phyloP scores from a whole-genome alignment of 2,329 filamentous ascomycete species.

The Colletotrichum musae region DNA sequence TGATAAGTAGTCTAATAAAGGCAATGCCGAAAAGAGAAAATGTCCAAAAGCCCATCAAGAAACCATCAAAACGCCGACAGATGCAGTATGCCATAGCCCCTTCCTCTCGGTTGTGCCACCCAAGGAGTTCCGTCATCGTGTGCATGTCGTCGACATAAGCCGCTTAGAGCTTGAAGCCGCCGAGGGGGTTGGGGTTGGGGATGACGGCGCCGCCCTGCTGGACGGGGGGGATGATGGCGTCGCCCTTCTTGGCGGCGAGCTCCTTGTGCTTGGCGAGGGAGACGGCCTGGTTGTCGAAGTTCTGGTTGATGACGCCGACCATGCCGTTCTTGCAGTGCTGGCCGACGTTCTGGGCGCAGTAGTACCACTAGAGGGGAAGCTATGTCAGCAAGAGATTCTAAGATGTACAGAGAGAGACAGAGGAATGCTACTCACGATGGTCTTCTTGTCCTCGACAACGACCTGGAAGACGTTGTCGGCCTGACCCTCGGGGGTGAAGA shows the following conservation, averaged over 20 bases:
- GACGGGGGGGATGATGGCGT: conserved; percentile 49
- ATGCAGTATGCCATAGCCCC: not conserved
- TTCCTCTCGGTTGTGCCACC: not conserved
- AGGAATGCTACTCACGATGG: conserved; percentile 60
- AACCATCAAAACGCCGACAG: not conserved
- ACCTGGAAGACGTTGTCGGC: conserved; percentile 60
- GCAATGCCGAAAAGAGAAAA: not conserved
- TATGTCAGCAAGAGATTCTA: not conserved
- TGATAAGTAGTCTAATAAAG: too few species aligned
- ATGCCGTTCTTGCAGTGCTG: conserved; percentile 65
- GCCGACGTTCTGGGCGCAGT: conserved; percentile 55
- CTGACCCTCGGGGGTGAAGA: conserved; percentile 53
- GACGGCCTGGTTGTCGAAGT: conserved; percentile 54
- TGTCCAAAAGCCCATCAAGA: not conserved
- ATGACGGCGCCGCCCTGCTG: conserved; percentile 55
- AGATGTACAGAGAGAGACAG: too few species aligned
- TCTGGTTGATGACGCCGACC: conserved; percentile 65
- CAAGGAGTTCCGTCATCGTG: not conserved
- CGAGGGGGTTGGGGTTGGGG: conserved; percentile 58
- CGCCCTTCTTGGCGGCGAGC: conserved; percentile 50
- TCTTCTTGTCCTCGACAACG: conserved; percentile 55
- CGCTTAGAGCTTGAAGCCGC: conserved; percentile 49
- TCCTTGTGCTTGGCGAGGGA: conserved; percentile 56
- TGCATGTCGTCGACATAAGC: not conserved
- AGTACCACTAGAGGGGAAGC: conserved; percentile 48